Evolutionary conservation across 2,329 filamentous ascomycete species (phyloP), one percentile per base, ranked within the genome.

Genomic region (Penicillium olsonii): DNA sequence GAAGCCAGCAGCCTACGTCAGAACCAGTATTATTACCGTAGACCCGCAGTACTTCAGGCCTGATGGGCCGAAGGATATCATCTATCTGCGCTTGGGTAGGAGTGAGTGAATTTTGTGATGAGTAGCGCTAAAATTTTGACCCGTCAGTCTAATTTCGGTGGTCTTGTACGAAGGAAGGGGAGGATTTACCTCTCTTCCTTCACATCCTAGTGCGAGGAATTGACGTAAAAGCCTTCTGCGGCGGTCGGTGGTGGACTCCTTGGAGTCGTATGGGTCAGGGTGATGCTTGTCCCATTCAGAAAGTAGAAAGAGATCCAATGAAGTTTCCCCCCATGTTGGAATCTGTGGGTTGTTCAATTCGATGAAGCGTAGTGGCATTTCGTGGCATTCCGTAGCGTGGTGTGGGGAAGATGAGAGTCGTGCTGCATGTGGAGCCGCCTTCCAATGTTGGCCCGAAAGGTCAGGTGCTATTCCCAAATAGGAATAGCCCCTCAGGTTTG

Each of bases 21-120:
- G 37, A 18, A 37, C 19, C 19, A 14, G 18, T 38, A 11, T 38
- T 18, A 33, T 46, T 4, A 38, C 20, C 34, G 24, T 18, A 50
- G 11, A 17, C 15, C n/a, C 48, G 42, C 8, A 50, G 42, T 14
- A 22, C 24, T 19, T 50, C 37, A 22, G 48, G 48, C n/a, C 48
- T 11, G 42, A 20, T n/a, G 26, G 48, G 48, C 12, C 42, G 42
- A 37, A 46, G 48, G 38, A 50, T 46, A 8, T 42, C 38, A n/a
- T 42, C 48, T 42, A 50, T 50, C 27, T 50, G 38, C 15, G 27
- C 42, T 38, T 50, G 11, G 33, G 48, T 50, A n/a, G 42, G 48
- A 33, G 6, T 18, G 37, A 38, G 31, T 38, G 37, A 37, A 10
- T 37, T 3, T 20, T 45, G 7, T 26, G 24, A n/a, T n/a, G n/a